A percentile compares a stretch with the other conserved stretches of the same genome.
Conservation (phyloP, 352 stramenopile species). For the Globisporangium middletonii region DNA sequence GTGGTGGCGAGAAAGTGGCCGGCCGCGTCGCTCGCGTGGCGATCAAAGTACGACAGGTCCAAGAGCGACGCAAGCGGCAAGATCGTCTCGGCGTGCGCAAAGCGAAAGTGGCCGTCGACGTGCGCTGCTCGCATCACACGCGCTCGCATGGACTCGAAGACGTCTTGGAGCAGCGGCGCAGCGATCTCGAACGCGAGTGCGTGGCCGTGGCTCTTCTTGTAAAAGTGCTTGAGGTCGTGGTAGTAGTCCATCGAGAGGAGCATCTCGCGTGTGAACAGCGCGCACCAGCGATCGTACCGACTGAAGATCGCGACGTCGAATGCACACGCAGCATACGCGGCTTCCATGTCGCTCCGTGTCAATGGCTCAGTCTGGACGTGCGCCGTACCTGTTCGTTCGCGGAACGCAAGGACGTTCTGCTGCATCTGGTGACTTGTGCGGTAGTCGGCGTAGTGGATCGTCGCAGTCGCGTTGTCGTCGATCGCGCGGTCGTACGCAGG, state of each 20-base stretch:
- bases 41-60: slow-evolving; percentile 68
- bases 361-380: slow-evolving; percentile 5
- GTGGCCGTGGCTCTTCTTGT: slow-evolving; percentile 78
- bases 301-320: slow-evolving; percentile 65
- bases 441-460: slow-evolving; percentile 48
- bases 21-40: slow-evolving; percentile 39
- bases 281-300: slow-evolving; percentile 56
- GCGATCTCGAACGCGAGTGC: slow-evolving; percentile 70
- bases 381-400: slow-evolving; percentile 2
- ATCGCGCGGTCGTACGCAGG: slow-evolving; percentile 49
- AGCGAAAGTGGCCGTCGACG: slow-evolving; percentile 70
- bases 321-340: slow-evolving; percentile 70
- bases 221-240: slow-evolving; percentile 85
- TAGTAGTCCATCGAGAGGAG: slow-evolving; percentile 81
- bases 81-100: slow-evolving; percentile 82
- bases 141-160: slow-evolving; percentile 50
- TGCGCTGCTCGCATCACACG: slow-evolving; percentile 11
- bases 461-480: slow-evolving; percentile 59
- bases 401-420: slow-evolving; percentile 43
- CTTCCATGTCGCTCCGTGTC: slow-evolving; percentile 62
- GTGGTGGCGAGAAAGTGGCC: slow-evolving; percentile 59
- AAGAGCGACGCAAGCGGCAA: slow-evolving; percentile 66
- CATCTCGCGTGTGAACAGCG: slow-evolving; percentile 56
- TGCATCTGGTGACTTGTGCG: slow-evolving; percentile 44
- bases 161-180: slow-evolving; percentile 56